Conservation (phyloP, 805 yeast species). For the Blastobotrys americana region DNA sequence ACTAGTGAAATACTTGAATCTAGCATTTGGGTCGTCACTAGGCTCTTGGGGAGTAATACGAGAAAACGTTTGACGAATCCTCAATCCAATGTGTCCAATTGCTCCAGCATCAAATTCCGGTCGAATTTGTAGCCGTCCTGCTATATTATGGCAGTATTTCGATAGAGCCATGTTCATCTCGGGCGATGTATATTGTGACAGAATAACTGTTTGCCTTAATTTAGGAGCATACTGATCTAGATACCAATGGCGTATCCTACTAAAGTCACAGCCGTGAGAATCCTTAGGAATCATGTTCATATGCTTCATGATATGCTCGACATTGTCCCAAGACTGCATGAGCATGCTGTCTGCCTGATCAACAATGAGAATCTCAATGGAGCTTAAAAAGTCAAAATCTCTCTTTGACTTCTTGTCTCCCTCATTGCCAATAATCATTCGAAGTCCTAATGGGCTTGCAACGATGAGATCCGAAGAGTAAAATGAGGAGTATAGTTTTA, state of each 20-base stretch:
- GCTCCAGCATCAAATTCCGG: slow-evolving; percentile 37
- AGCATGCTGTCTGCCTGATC: slow-evolving; percentile 83
- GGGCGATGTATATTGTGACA: slow-evolving; percentile 74
- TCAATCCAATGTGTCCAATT: slow-evolving; percentile 58
- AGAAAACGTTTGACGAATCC: slow-evolving; percentile 49
- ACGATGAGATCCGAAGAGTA: slow-evolving; percentile 78
- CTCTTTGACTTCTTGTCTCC: slow-evolving; percentile 35
- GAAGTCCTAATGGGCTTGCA: slow-evolving; percentile 88
- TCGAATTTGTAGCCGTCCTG: slow-evolving; percentile 31
- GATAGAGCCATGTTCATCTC: slow-evolving; percentile 58
- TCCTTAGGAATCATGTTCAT: slow-evolving; percentile 71
- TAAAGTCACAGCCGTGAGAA: slow-evolving; percentile 79
- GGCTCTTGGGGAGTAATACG: slow-evolving; percentile 55
- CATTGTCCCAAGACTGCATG: slow-evolving; percentile 91
- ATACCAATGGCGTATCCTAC: slow-evolving; percentile 87
- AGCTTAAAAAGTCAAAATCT: slow-evolving; percentile 76
- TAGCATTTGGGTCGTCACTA: slow-evolving; percentile 64
- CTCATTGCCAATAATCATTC: slow-evolving; percentile 65
- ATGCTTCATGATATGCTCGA: slow-evolving; percentile 56
- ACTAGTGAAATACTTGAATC: slow-evolving; percentile 74
- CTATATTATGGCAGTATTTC: slow-evolving; percentile 31
- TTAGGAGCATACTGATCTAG: slow-evolving; percentile 71
- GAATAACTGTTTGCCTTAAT: slow-evolving; percentile 71
- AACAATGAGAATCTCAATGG: slow-evolving; percentile 72
- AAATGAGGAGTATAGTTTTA: slow-evolving; percentile 77